Percentiles rank a stretch among this genome's conserved stretches.
Evolutionary conservation across 1,139 yeast genomes (phyloP).

Genomic region (Trichomonascaceae sp.): DNA sequence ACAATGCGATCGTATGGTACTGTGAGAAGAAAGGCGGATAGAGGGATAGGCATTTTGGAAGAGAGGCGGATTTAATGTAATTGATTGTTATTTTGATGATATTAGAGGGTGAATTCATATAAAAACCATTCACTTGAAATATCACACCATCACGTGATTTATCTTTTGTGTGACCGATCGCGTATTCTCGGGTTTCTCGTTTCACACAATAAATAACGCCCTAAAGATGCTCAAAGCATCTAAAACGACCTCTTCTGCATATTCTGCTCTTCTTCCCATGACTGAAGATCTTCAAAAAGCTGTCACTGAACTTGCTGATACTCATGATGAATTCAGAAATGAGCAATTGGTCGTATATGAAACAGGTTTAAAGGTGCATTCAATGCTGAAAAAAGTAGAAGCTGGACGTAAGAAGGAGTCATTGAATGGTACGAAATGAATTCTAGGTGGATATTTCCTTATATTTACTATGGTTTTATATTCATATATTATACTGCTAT

Average conservation of each 20-base stretch:
- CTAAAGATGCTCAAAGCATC: not conserved
- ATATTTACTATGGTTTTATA: not conserved
- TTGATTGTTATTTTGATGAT: no score
- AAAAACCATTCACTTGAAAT: not conserved
- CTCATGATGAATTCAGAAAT: conserved; percentile 13
- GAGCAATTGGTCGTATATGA: conserved; percentile 12
- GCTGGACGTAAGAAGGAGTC: conserved; percentile 12
- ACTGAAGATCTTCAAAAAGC: conserved; percentile 2
- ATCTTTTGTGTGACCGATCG: not conserved
- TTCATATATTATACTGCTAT: not conserved
- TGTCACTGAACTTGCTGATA: conserved; percentile 3
- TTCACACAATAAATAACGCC: not conserved
- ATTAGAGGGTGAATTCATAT: no score
- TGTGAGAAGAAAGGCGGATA: not conserved
- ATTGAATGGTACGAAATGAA: not conserved
- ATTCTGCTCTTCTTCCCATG: not conserved
- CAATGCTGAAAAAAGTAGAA: conserved; percentile 10
- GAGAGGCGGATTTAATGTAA: no score
- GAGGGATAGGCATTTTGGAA: no score
- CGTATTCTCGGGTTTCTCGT: not conserved
- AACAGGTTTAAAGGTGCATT: conserved; percentile 13
- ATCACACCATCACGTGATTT: not conserved
- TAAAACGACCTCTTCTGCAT: not conserved
- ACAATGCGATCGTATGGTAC: not conserved
- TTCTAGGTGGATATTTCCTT: not conserved